Evolutionary conservation across 768 basidiomycete species (phyloP).

Genomic region (Suillus sp.): DNA sequence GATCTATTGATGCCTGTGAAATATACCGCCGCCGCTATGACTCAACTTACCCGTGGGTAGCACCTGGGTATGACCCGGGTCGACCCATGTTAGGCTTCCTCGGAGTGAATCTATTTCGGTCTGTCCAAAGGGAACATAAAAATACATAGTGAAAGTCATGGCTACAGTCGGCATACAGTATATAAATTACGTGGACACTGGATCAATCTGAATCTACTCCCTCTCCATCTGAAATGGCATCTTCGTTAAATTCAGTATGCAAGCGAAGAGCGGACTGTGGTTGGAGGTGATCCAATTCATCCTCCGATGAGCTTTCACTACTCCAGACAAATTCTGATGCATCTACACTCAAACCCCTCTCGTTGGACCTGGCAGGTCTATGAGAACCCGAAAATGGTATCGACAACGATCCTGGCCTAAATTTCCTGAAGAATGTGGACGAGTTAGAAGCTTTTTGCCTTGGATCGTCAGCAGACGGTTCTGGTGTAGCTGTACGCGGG

Average conservation of each 20-base stretch:
- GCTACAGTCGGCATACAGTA: slow-evolving; percentile 13
- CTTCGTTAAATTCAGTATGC: slow-evolving; percentile 15
- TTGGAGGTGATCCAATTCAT: slow-evolving; percentile 30
- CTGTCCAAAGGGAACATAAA: background rate
- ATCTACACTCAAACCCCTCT: slow-evolving; percentile 31
- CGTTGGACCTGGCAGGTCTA: slow-evolving; percentile 23
- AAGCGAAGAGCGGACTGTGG: slow-evolving; percentile 15
- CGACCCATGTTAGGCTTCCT: no score
- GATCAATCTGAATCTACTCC: slow-evolving; percentile 27
- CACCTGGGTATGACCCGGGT: no score
- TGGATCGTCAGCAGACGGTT: slow-evolving; percentile 12
- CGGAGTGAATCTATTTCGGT: no score
- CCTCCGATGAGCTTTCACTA: slow-evolving; percentile 63
- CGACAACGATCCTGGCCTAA: slow-evolving; percentile 47
- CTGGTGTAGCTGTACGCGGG: slow-evolving; percentile 17
- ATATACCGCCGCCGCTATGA: no score
- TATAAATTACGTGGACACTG: slow-evolving; percentile 2
- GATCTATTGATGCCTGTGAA: no score
- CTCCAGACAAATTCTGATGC: slow-evolving; percentile 49
- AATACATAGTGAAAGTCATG: background rate
- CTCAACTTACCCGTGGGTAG: no score
- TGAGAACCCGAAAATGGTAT: slow-evolving; percentile 37
- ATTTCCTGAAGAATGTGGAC: slow-evolving; percentile 42
- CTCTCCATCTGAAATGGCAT: slow-evolving; percentile 24
- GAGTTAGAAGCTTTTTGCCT: slow-evolving; percentile 23